Evolutionary conservation across 2,329 filamentous ascomycete genomes (phyloP), one percentile per base, ranked within the genome.

Genomic region (Fusarium sulawesiense): DNA sequence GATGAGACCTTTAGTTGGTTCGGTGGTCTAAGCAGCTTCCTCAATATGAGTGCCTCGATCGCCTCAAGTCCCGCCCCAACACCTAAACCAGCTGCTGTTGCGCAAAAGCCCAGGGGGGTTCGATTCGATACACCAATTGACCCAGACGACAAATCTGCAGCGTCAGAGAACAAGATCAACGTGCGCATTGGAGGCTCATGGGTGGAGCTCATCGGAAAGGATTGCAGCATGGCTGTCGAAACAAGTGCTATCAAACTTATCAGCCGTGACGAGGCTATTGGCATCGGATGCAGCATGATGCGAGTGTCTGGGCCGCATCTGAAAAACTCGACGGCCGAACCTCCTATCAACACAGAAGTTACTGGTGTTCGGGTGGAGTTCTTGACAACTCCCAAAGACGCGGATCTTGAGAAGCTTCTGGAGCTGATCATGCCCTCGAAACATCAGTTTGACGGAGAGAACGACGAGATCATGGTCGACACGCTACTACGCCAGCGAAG

Each of bases 381-480:
- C 73, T 80, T 93, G 3, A 86, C 87, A 65, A 81, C 87, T 1
- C 95, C 96, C 0, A 91, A 91, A 66, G 91, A 97, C 71, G 83
- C 86, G 20, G 96, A 99, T 78, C 84, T 99, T 1, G 92, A 94
- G 75, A 88, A 91, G 34, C 85, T 99, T 3, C 83, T 99, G 0
- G 91, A 92, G 55, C 85, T 99, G 54, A 92, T 99, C 58, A 97
- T 92, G 9, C 97, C 96, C 0, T 97, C 94, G 0, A 96, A 94
- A 70, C 90, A 96, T 78, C 93, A 94, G 68, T 98, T 96, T 73
- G 86, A 90, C 70, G 91, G 95, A 65, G 89, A 90, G 48, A 92
- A 97, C 64, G 93, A 98, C 73, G 95, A 98, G 75, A 97, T 99
- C 64, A 90, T 99, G 85, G 88, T 99, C 23, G 95, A 98, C 73